A percentile compares a stretch with the other conserved stretches of the same genome.
These are phyloP conservation scores for Aspergillus japonicus DNA, from an alignment of 2,329 filamentous ascomycete species.

Conservation along the genomic window DNA sequence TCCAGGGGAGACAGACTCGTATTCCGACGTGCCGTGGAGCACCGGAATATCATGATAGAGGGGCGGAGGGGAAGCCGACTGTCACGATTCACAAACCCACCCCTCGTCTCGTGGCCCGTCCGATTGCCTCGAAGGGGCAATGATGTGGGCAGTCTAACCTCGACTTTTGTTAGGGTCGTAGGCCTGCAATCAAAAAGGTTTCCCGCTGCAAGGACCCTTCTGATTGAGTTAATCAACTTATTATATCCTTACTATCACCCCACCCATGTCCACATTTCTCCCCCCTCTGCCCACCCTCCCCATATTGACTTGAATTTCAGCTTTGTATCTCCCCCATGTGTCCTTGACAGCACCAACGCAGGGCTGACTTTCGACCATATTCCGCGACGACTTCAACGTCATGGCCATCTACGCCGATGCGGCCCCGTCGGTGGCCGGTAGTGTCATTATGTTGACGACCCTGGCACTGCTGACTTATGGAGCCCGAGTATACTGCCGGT, in stretches of 20 bases:
- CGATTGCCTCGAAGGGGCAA: background rate
- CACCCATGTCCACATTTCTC: slow-evolving; percentile 2
- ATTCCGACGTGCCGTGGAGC: background rate
- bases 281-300: background rate
- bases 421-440: slow-evolving; percentile 21
- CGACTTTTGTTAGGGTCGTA: background rate
- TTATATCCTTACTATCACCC: slow-evolving; percentile 1
- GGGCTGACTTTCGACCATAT: background rate
- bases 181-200: background rate
- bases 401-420: slow-evolving; percentile 23
- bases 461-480: slow-evolving; percentile 19
- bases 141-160: background rate
- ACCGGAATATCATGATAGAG: too few relatives aligned
- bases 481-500: slow-evolving; percentile 20
- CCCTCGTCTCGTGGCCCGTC: background rate
- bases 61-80: background rate
- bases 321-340: background rate
- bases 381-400: background rate
- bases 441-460: slow-evolving; percentile 21
- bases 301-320: slow-evolving; percentile 1
- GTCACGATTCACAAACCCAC: background rate
- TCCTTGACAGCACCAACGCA: slow-evolving; percentile 1
- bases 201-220: background rate
- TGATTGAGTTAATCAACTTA: background rate
- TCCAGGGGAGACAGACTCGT: background rate